A percentile compares a stretch with the other conserved stretches of the same genome.
Evolutionary conservation across 2,329 filamentous ascomycete species (phyloP).

Genomic region (Gliomastix tumulicola): DNA sequence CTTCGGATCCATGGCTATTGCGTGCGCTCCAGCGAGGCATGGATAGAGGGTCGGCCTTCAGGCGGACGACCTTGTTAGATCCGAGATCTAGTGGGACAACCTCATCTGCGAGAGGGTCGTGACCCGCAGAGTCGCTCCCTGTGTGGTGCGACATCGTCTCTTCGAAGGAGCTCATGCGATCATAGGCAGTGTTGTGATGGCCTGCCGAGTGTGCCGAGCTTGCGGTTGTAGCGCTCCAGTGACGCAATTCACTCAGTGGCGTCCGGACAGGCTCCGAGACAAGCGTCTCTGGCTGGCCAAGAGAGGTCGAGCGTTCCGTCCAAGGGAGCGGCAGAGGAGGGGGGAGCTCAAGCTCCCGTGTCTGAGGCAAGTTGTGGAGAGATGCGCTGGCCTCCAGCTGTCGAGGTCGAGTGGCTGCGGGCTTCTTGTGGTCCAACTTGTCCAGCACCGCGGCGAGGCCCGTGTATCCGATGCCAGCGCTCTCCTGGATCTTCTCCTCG

Average conservation of each 20-base stretch:
- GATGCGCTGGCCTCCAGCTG: not conserved
- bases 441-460: conserved; percentile 59
- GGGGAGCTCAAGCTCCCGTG: not conserved
- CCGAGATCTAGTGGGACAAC: conserved; percentile 30
- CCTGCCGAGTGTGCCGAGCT: conserved; percentile 22
- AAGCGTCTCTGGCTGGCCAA: not conserved
- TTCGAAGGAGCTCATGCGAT: conserved; percentile 20
- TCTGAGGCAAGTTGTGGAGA: not conserved
- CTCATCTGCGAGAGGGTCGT: conserved; percentile 20
- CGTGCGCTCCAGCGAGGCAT: conserved; percentile 47
- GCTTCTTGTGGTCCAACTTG: conserved; percentile 15
- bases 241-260: conserved; percentile 1
- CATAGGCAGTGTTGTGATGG: conserved; percentile 13
- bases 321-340: not conserved
- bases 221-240: conserved; percentile 11
- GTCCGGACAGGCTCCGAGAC: not conserved
- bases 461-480: conserved; percentile 60
- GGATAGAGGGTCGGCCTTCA: conserved; percentile 40
- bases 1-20: conserved; percentile 33
- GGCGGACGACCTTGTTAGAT: conserved; percentile 31
- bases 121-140: conserved; percentile 9
- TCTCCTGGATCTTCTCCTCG: conserved; percentile 48
- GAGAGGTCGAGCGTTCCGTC: not conserved
- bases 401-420: not conserved
- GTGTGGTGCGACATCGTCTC: conserved; percentile 15